Evolutionary conservation across 2,329 filamentous ascomycete species (phyloP).

Genomic region (Diaporthe amygdali): DNA sequence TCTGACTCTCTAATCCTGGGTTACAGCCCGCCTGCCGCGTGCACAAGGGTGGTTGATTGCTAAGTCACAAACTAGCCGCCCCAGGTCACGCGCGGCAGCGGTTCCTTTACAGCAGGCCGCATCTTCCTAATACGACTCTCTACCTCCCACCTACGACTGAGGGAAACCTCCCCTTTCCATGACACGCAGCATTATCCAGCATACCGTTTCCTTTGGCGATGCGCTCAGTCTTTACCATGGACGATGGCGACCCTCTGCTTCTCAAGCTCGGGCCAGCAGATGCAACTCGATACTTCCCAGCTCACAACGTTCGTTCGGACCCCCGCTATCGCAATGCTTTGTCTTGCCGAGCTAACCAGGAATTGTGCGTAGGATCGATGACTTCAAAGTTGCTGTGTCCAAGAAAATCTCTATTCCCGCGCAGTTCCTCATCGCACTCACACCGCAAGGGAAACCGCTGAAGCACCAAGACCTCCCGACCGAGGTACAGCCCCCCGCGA

Average conservation of each 20-base stretch:
- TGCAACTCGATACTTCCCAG: conserved; percentile 77
- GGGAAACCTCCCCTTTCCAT: background rate
- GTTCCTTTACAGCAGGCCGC: background rate
- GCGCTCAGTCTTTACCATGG: conserved; percentile 17
- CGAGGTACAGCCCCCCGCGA: conserved; percentile 63
- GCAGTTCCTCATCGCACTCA: conserved; percentile 86
- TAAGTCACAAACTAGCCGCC: background rate
- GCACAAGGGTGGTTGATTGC: conserved; percentile 1
- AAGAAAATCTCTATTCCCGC: conserved; percentile 74
- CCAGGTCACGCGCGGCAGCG: conserved; percentile 9
- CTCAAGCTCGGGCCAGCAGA: conserved; percentile 79
- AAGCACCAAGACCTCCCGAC: conserved; percentile 79
- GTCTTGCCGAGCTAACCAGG: conserved; percentile 28
- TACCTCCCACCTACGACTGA: background rate
- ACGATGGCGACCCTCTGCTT: conserved; percentile 19
- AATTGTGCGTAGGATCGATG: conserved; percentile 69
- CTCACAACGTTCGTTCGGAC: conserved; percentile 71
- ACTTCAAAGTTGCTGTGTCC: conserved; percentile 81
- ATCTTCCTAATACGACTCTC: background rate
- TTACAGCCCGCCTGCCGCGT: background rate
- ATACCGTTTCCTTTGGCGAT: background rate
- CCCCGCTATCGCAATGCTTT: conserved; percentile 30
- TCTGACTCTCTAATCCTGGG: conserved; percentile 3
- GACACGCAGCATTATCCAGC: background rate
- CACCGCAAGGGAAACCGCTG: conserved; percentile 81